Conservation (phyloP, 2,329 filamentous ascomycete genomes). For the Cytospora leucostoma region DNA sequence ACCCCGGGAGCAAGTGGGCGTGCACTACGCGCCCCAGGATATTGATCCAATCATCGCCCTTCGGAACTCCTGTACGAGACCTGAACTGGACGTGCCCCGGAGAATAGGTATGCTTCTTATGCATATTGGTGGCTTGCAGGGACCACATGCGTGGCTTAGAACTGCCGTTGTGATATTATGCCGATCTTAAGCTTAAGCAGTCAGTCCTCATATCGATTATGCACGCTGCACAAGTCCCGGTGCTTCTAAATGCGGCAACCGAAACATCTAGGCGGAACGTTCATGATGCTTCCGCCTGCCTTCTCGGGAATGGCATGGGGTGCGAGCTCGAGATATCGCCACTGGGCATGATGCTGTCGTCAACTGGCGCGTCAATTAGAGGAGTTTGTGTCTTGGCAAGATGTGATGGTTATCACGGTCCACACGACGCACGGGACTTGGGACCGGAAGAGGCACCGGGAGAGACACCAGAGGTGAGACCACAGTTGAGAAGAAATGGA, state of each 20-base stretch:
- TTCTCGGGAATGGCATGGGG: constrained; percentile 3
- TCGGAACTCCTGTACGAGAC: constrained; percentile 6
- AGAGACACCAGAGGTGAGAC: neutral
- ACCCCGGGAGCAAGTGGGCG: neutral
- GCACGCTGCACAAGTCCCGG: neutral
- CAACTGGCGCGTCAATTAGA: constrained; percentile 1
- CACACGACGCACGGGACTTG: no score
- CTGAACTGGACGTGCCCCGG: constrained; percentile 4
- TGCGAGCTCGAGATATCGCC: constrained; percentile 7
- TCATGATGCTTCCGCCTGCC: constrained; percentile 12
- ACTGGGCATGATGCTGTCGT: constrained; percentile 12
- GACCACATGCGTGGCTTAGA: neutral
- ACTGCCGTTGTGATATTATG: constrained; percentile 3
- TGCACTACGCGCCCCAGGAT: neutral
- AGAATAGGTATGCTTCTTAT: constrained; percentile 15
- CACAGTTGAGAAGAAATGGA: neutral
- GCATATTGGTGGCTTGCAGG: constrained; percentile 4
- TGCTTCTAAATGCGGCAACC: neutral
- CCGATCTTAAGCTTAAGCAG: constrained; percentile 10
- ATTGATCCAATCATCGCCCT: constrained; percentile 7
- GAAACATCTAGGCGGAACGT: neutral
- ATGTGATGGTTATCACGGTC: constrained; percentile 1
- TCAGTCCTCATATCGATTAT: neutral
- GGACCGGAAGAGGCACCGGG: neutral
- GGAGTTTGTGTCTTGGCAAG: constrained; percentile 13